Base-by-base conservation (phyloP, 1,284 basidiomycete genomes). In the Marasmius tenuissimus region DNA sequence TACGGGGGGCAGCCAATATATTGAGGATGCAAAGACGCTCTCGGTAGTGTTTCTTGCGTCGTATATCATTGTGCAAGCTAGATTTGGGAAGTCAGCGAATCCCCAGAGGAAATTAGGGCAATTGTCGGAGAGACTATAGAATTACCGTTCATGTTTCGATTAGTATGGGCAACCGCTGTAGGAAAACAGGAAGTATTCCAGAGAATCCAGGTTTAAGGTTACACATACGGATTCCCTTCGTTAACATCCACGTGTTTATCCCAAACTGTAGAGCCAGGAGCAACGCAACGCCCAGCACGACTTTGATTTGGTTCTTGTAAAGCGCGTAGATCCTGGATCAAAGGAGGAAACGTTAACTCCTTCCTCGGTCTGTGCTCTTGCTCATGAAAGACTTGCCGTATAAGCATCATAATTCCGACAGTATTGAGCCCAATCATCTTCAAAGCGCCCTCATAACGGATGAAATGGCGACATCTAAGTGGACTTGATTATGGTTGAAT, bases 51-150 rank as follows among this genome's bases (percentile, higher is more conserved):
- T 51, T 27, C 16, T 47, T 2, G 45, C 61, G 45, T 37, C 57
- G 33, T 84, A 83, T 20, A 85, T 76, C 81, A 85, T 84, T 7
- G 80, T 83, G 66, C 84, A 86, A 2, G 82, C 84, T 85, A 52
- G 4, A 27, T 2, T 4, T 27, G 27, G 27, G 27, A 4, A 2
- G 27, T 27, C 27, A 52, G 10, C 39, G 4, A 27, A 27, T 27
- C 4, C 20, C 39, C 27, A 27, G 27, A 27, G n/a, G n/a, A n/a
- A 56, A 27, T n/a, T n/a, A n/a, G n/a, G 27, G 42, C 14, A 11
- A 1, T 3, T 9, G 37, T 22, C 45, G 48, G 53, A n/a, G n/a
- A n/a, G n/a, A n/a, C n/a, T n/a, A n/a, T n/a, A 50, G 33, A 58
- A 68, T 59, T 63, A 76, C 78, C 72, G 48, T 73, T 72, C 11